Evolutionary conservation across 768 basidiomycete genomes (phyloP).

Genomic region (Phaeotremella skinneri): DNA sequence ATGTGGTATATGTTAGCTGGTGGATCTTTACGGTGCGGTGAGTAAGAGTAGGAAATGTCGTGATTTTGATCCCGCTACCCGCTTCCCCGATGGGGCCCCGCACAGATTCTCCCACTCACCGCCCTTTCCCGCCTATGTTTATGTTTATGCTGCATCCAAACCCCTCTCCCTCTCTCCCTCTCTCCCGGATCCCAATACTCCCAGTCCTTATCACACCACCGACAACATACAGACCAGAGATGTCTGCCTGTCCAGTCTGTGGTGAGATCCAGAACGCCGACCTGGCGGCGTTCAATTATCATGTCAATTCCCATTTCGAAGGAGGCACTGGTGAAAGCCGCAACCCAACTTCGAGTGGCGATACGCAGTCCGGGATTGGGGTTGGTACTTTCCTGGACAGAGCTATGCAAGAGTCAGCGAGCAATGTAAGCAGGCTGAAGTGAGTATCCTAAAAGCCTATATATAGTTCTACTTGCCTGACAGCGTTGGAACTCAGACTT

Average conservation of each 20-base stretch:
- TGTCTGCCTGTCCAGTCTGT: slow-evolving; percentile 37
- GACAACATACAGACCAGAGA: slow-evolving; percentile 1
- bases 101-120: not conserved
- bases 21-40: no score
- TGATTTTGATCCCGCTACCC: no score
- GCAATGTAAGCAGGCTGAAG: not conserved
- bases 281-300: slow-evolving; percentile 30
- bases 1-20: no score
- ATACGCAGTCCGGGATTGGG: not conserved
- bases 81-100: not conserved
- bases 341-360: slow-evolving; percentile 3
- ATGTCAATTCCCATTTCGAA: slow-evolving; percentile 45
- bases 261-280: slow-evolving; percentile 25
- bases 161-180: not conserved
- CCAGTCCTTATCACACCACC: not conserved
- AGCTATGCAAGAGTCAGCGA: not conserved
- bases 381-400: not conserved
- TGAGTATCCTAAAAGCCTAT: not conserved
- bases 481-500: not conserved
- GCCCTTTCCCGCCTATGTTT: slow-evolving; percentile 3
- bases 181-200: not conserved
- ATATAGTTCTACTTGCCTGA: not conserved
- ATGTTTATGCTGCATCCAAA: not conserved
- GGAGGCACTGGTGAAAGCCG: slow-evolving; percentile 3
- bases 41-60: no score